phyloP scores from a whole-genome alignment of 495 filamentous ascomycete genomes.

The Daldinia vernicosa region DNA sequence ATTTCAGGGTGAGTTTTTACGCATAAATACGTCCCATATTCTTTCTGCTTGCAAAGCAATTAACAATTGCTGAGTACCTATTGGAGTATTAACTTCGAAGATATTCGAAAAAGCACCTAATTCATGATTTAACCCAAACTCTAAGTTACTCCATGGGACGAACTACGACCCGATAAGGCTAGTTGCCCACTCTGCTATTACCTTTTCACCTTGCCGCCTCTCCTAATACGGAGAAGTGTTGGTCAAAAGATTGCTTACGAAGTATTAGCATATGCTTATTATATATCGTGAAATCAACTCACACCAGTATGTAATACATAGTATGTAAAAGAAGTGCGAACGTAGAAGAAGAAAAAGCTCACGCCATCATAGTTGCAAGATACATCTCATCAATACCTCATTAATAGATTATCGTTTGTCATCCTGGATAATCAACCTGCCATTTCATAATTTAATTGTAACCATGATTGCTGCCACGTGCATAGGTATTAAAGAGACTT shows the following conservation, averaged over 20 bases:
- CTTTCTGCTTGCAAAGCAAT: conserved; percentile 3
- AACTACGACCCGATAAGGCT: background rate
- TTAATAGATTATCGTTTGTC: conserved; percentile 7
- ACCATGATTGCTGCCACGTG: background rate
- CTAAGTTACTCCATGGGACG: background rate
- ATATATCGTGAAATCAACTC: background rate
- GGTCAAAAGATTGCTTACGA: background rate
- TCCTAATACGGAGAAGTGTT: background rate
- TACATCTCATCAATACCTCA: background rate
- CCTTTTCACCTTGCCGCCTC: background rate
- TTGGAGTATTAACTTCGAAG: background rate
- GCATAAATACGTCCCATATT: background rate
- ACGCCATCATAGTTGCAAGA: background rate
- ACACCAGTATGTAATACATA: background rate
- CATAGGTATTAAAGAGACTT: background rate
- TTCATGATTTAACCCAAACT: background rate
- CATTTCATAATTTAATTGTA: background rate
- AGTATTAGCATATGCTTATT: conserved; percentile 11
- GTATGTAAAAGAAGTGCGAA: background rate
- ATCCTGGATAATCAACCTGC: background rate
- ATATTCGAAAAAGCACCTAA: background rate
- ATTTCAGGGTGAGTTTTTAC: background rate
- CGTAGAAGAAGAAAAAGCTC: background rate
- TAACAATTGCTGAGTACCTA: conserved; percentile 3
- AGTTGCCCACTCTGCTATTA: background rate